These are phyloP conservation scores for Logfia minima DNA, from an alignment of 129 eudicot species.

Conservation along the genomic window DNA sequence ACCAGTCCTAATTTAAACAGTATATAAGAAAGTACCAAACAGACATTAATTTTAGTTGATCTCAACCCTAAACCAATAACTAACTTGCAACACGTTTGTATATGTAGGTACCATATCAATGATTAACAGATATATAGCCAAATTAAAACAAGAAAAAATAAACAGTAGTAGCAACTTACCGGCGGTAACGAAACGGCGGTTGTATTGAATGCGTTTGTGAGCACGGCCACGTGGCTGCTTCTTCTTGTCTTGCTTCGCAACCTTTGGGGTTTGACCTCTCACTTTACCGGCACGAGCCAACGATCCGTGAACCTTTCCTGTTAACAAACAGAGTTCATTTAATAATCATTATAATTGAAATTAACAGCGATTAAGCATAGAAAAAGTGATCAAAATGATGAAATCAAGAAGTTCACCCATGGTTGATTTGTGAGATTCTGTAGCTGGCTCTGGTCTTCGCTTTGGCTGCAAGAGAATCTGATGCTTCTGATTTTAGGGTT, in stretches of 20 bases:
- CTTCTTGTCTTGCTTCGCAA: conserved; percentile 71
- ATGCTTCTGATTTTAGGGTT: conserved; percentile 12
- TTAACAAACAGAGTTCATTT: too few species aligned
- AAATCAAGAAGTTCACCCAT: conserved; percentile 24
- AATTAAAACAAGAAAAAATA: neutral
- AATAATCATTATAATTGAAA: neutral
- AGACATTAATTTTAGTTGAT: neutral
- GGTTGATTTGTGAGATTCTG: neutral
- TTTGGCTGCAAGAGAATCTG: conserved; percentile 20
- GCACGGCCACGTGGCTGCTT: conserved; percentile 67
- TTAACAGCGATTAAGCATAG: neutral
- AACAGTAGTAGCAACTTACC: conserved; percentile 26
- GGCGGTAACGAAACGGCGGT: conserved; percentile 64
- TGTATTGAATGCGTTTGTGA: conserved; percentile 63
- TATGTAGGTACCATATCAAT: too few species aligned
- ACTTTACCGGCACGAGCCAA: conserved; percentile 65
- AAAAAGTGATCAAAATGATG: neutral
- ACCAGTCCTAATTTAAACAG: neutral
- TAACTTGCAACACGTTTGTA: neutral
- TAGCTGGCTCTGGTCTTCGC: conserved; percentile 4
- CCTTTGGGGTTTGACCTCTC: conserved; percentile 64
- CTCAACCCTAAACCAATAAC: neutral
- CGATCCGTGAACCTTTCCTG: conserved; percentile 65
- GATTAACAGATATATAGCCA: neutral
- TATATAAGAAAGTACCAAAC: neutral